Percentiles rank a stretch among this genome's conserved stretches.
Conservation (phyloP, 768 basidiomycete species). For the Collybiopsis confluens region DNA sequence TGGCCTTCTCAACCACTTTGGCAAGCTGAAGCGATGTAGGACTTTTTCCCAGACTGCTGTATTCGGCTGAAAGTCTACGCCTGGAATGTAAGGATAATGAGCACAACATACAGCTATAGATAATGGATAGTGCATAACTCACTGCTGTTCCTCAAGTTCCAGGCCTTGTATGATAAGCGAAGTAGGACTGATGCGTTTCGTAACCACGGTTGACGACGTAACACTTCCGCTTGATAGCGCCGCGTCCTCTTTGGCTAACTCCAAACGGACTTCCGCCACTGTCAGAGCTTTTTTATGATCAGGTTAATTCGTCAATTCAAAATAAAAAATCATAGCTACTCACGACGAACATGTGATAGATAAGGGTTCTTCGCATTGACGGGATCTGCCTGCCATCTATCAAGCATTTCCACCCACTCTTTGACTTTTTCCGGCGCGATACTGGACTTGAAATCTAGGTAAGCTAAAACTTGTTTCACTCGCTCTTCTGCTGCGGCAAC, state of each 20-base stretch:
- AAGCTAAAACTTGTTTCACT: background rate
- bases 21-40: background rate
- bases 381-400: slow-evolving; percentile 15
- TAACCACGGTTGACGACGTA: background rate
- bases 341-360: slow-evolving; percentile 4
- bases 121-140: background rate
- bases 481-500: background rate
- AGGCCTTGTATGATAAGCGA: slow-evolving; percentile 11
- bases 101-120: background rate
- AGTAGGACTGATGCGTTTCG: slow-evolving; percentile 8
- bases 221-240: background rate
- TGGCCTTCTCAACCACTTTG: background rate
- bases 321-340: background rate
- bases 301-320: background rate
- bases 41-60: background rate
- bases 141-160: slow-evolving; percentile 20
- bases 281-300: slow-evolving; percentile 9
- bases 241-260: slow-evolving; percentile 17
- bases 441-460: background rate
- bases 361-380: slow-evolving; percentile 10
- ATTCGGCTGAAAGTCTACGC: background rate
- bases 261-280: slow-evolving; percentile 9
- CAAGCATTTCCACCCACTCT: slow-evolving; percentile 10
- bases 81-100: background rate
- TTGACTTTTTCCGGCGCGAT: background rate